phyloP scores from a whole-genome alignment of 306 rosid genomes.

The Styphnolobium japonicum region DNA sequence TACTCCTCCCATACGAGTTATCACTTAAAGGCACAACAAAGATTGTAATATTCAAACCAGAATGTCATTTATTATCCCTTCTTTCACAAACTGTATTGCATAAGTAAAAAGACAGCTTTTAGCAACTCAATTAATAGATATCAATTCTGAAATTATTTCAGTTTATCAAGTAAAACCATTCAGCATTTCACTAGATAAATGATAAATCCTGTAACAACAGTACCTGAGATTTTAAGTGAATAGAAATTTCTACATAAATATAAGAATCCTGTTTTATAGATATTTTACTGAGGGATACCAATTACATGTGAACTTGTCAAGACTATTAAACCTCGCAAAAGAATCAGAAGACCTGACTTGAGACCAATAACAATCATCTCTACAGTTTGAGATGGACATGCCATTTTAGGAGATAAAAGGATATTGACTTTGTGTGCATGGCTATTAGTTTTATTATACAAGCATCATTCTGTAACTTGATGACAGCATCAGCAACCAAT shows the following conservation, averaged over 20 bases:
- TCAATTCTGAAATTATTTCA: neutral
- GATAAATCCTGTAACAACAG: neutral
- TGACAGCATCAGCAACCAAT: slow-evolving; percentile 2
- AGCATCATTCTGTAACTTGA: neutral
- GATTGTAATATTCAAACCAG: neutral
- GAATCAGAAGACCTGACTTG: neutral
- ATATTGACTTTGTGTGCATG: neutral
- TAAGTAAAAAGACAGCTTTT: neutral
- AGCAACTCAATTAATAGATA: neutral
- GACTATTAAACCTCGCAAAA: slow-evolving; percentile 2
- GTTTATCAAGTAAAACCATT: neutral
- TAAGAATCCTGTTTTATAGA: neutral
- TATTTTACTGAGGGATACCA: neutral
- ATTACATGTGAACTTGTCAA: neutral
- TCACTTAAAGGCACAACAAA: neutral
- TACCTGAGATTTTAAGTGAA: neutral
- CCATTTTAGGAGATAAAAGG: neutral
- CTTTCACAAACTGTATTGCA: neutral
- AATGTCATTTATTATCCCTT: neutral
- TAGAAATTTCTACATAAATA: neutral
- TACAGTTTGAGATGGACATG: neutral
- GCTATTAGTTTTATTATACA: neutral
- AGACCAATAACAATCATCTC: slow-evolving; percentile 6
- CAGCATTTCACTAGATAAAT: neutral
- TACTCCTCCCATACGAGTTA: neutral